Base-by-base conservation (phyloP, 2,329 filamentous ascomycete species). In the Calonectria hongkongensis region DNA sequence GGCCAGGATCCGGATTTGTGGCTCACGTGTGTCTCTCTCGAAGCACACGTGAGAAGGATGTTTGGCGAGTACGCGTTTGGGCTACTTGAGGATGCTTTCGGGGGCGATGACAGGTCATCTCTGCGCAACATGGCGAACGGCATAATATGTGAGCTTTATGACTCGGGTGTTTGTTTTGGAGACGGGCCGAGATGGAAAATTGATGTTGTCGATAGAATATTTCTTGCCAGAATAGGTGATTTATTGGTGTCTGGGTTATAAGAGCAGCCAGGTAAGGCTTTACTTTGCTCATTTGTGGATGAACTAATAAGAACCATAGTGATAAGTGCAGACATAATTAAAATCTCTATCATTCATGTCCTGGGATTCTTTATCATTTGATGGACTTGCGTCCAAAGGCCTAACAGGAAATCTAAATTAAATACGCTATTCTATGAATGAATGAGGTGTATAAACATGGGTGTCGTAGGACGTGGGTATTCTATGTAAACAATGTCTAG, bases 121-220 rank as follows among this genome's bases (percentile, higher is more conserved):
- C 28, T 75, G 12, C 60, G 27, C 6, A 18, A 51, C 2, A 27
- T 45, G 13, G 15, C 72, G 12, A 5, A 28, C 2, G 15, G 16
- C 0, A 54, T 72, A 7, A 72, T 72, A 33, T 75, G 73, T 39
- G 47, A 51, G 9, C 48, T 77, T 7, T 70, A 69, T 27, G 73
- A 77, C 21, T 70, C 48, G 4, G 51, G 36, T 21, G 50, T 71
- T 43, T 77, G 75, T 36, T 77, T 77, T 54, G 74, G 75, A 16
- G 75, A 75, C 51, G 71, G 73, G 28, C 73, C 73, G 9, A 50
- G 71, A 54, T 75, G 73, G 73, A 30, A 67, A 18, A 47, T 73
- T 13, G 27, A 65, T 39, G 47, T 75, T 4, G 73, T 72, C 3
- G 51, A 70, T n/a, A 43, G 36, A 4, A 36, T 74, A 43, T 74